These are phyloP conservation scores for Wilcoxina mikolae DNA, from an alignment of 495 filamentous ascomycete genomes.

Conservation along the genomic window DNA sequence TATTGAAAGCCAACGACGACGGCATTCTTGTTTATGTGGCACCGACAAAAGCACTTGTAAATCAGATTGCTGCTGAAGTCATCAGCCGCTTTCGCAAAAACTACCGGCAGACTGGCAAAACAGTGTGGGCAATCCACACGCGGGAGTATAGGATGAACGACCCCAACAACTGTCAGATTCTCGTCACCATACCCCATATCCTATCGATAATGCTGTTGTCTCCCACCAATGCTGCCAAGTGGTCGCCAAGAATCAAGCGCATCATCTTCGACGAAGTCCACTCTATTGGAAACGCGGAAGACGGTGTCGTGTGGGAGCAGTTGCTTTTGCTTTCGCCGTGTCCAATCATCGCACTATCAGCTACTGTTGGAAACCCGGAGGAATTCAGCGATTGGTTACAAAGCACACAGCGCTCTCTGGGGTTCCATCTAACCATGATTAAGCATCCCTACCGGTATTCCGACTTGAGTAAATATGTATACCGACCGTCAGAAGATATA, in stretches of 20 bases:
- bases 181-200: constrained; percentile 65
- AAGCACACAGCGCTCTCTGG: constrained; percentile 40
- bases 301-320: constrained; percentile 71
- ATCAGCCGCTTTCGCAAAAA: constrained; percentile 52
- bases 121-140: constrained; percentile 68
- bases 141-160: constrained; percentile 58
- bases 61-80: constrained; percentile 68
- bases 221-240: constrained; percentile 48
- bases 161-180: constrained; percentile 54
- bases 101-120: constrained; percentile 38
- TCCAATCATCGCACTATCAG: constrained; percentile 66
- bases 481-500: constrained; percentile 34
- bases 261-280: constrained; percentile 80
- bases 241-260: constrained; percentile 48
- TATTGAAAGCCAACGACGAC: constrained; percentile 49
- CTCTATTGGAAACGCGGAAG: constrained; percentile 60
- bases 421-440: constrained; percentile 48
- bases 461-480: constrained; percentile 57
- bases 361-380: constrained; percentile 61
- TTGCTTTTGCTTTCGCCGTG: constrained; percentile 58
- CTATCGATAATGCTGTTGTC: constrained; percentile 65
- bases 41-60: constrained; percentile 69
- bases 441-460: constrained; percentile 53
- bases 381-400: constrained; percentile 55
- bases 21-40: constrained; percentile 63